Percentiles rank a stretch among this genome's conserved stretches.
Conservation (phyloP, 352 stramenopile species). For the Lagenidium sp. region DNA sequence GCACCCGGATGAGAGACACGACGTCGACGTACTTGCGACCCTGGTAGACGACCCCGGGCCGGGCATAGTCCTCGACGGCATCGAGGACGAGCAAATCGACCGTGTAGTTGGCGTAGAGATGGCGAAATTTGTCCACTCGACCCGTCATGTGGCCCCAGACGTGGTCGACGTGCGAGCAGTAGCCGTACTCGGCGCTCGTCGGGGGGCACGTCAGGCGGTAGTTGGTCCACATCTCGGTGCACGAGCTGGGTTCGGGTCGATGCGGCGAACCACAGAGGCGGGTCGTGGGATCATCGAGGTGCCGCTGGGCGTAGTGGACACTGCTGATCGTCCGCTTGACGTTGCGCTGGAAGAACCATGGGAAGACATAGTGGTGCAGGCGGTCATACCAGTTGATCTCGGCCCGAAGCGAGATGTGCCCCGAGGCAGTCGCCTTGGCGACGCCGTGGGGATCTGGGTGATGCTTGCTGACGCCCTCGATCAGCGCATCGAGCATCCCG, state of each 20-base stretch:
- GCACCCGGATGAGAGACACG: slow-evolving; percentile 2
- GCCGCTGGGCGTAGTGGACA: slow-evolving; percentile 17
- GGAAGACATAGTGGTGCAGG: slow-evolving; percentile 28
- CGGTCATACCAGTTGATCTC: slow-evolving; percentile 26
- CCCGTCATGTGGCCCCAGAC: slow-evolving; percentile 4
- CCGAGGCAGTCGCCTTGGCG: not conserved
- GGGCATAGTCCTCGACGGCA: slow-evolving; percentile 5
- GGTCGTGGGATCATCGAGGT: not conserved
- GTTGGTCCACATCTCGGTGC: no score
- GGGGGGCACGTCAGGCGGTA: no score
- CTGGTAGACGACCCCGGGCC: no score
- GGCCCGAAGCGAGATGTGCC: slow-evolving; percentile 1
- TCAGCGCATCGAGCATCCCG: slow-evolving; percentile 1
- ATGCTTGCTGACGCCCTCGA: slow-evolving; percentile 1
- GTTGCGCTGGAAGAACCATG: slow-evolving; percentile 17
- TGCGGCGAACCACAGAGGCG: slow-evolving; percentile 9
- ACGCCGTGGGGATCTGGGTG: not conserved
- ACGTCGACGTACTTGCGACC: not conserved
- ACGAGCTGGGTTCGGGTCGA: no score
- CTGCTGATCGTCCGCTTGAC: slow-evolving; percentile 26
- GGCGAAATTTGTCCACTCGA: not conserved
- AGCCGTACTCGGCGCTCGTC: no score
- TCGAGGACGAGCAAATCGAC: slow-evolving; percentile 7
- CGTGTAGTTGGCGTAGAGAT: slow-evolving; percentile 4
- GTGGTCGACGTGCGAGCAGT: no score